Evolutionary conservation across 371 early-diverging fungal species (phyloP).

Genomic region (Rhizopus delemar): DNA sequence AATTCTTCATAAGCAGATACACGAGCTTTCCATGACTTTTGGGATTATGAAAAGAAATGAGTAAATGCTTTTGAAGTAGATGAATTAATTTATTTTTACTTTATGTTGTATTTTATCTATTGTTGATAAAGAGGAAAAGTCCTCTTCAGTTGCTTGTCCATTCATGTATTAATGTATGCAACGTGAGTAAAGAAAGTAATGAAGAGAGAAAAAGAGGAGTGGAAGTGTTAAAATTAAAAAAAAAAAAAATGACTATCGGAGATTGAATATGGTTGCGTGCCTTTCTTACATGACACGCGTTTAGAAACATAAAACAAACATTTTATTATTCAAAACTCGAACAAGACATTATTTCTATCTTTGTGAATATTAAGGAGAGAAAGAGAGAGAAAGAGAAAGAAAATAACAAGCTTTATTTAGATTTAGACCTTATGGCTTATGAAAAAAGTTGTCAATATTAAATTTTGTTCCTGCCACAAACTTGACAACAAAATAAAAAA

Average conservation of each 20-base stretch:
- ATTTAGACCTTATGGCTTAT: neutral
- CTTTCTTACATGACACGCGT: neutral
- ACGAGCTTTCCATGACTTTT: slow-evolving; percentile 93
- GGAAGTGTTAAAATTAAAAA: slow-evolving; percentile 1
- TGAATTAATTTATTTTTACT: slow-evolving; percentile 45
- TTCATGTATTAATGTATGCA: slow-evolving; percentile 12
- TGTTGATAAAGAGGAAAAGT: slow-evolving; percentile 68
- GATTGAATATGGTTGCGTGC: slow-evolving; percentile 18
- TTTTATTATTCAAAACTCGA: too few species aligned
- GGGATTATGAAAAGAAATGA: slow-evolving; percentile 1
- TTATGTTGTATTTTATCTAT: slow-evolving; percentile 72
- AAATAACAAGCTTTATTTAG: too few species aligned
- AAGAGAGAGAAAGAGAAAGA: too few species aligned
- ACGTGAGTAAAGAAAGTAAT: neutral
- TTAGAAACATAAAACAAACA: too few species aligned
- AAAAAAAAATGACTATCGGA: neutral
- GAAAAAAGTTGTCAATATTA: neutral
- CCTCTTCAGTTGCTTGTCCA: slow-evolving; percentile 54
- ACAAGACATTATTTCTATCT: too few species aligned
- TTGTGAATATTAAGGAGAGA: too few species aligned
- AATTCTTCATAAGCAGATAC: slow-evolving; percentile 85
- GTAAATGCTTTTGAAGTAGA: slow-evolving; percentile 10
- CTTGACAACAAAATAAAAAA: slow-evolving; percentile 3
- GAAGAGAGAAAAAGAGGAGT: neutral
- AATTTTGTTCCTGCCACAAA: neutral